Conservation (phyloP, 306 rosid species). For the Rosa chinensis region DNA sequence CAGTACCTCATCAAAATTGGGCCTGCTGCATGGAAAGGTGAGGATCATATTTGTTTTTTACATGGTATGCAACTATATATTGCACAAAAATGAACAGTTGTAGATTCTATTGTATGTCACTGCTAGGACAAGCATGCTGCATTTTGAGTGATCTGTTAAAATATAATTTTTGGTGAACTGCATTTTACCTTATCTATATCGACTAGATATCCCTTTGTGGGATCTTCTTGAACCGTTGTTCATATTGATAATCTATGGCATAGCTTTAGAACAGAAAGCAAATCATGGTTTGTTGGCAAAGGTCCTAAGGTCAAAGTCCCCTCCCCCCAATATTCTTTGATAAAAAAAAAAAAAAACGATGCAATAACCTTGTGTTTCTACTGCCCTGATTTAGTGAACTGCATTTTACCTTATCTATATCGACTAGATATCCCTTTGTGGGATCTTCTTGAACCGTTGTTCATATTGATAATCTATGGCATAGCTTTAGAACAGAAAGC, state of each 20-base stretch:
- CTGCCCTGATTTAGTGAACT: not conserved
- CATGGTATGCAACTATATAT: not conserved
- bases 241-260: not conserved
- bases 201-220: no score
- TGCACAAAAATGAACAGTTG: not conserved
- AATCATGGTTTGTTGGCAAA: not conserved
- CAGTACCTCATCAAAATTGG: constrained; percentile 75
- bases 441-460: not conserved
- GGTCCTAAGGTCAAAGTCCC: not conserved
- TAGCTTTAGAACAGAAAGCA: not conserved
- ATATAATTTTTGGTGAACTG: not conserved
- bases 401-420: not conserved
- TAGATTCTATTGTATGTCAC: not conserved
- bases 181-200: not conserved
- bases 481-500: not conserved
- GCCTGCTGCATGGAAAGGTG: constrained; percentile 75
- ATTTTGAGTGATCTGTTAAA: not conserved
- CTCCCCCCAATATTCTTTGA: not conserved
- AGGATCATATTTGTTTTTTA: not conserved
- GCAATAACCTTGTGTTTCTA: no score
- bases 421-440: no score
- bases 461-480: not conserved
- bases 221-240: not conserved
- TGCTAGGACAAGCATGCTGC: constrained; percentile 1
- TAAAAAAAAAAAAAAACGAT: no score